Conservation (phyloP, 495 filamentous ascomycete species). For the Hypoxylon subgilvum region DNA sequence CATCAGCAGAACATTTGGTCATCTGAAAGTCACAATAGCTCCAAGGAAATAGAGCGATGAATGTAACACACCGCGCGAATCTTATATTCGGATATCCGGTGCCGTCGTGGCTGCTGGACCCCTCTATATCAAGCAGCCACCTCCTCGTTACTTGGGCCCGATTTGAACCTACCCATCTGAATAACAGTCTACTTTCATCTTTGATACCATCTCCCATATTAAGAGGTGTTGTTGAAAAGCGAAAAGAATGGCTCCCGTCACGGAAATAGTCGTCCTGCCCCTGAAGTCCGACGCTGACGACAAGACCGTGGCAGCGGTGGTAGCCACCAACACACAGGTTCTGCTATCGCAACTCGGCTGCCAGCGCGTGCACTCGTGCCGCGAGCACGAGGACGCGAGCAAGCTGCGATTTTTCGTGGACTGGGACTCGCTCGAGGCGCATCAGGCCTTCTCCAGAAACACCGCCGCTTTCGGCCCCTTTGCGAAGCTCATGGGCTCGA, state of each 20-base stretch:
- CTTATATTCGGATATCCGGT: no score
- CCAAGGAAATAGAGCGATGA: no score
- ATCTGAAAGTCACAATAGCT: no score
- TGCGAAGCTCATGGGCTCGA: not conserved
- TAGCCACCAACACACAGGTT: slow-evolving; percentile 9
- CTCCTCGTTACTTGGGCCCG: no score
- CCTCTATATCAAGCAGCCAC: no score
- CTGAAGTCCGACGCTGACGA: slow-evolving; percentile 6
- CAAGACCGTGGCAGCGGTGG: not conserved
- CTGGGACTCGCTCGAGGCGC: slow-evolving; percentile 20
- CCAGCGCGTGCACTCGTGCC: slow-evolving; percentile 22
- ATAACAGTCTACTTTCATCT: no score
- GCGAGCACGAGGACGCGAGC: slow-evolving; percentile 4
- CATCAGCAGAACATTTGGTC: no score
- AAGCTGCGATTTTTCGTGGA: slow-evolving; percentile 28
- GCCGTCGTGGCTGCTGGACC: no score
- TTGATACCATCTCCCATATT: not conserved
- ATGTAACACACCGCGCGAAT: no score
- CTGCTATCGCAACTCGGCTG: slow-evolving; percentile 24
- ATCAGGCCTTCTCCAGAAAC: slow-evolving; percentile 27
- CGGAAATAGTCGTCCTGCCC: slow-evolving; percentile 22
- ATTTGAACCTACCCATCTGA: no score
- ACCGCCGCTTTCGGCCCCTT: slow-evolving; percentile 16
- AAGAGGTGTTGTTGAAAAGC: not conserved
- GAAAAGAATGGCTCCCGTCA: slow-evolving; percentile 34